Base-by-base conservation (phyloP, 2,329 filamentous ascomycete species). In the Plenodomus tracheiphilus region DNA sequence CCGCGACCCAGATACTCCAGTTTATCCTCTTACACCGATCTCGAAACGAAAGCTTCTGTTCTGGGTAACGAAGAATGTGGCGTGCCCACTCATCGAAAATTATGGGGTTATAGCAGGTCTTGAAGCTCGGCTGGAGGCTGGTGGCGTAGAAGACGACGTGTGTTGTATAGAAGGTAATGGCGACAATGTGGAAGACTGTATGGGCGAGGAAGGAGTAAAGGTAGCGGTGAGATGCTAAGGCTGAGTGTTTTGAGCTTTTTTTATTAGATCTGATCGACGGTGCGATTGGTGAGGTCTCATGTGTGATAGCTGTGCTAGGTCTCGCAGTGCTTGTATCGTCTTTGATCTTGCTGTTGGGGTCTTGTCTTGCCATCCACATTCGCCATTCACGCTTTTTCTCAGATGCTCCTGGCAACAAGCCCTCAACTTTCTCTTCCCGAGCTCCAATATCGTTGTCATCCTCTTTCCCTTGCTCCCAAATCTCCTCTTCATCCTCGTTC, bases 1-100 rank as follows among this genome's bases (percentile, higher is more conserved):
- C 44, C 0, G 47, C 51, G 3, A 36, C 35, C 15, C 22, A 22
- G 18, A 54, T 44, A 22, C 11, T 39, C 40, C 43, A 45, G 19
- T 40, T 43, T 3, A 46, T 41, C 16, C 49, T 43, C 19, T 36
- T 7, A 25, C 48, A 51, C 19, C 46, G 40, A 13, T 44, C 20
- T 11, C 16, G 17, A 9, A 44, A 19, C 22, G 36, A 16, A 36
- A 28, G 18, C 10, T 38, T 18, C 15, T 43, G 13, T 9, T 2
- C 7, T 30, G 22, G 13, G 1, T n/a, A 30, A 10, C 20, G 11
- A 32, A 40, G 39, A 15, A 39, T 19, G 43, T 41, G 20, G 7
- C 21, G 20, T 39, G 35, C 16, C 43, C 42, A 50, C 8, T 17
- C 5, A 11, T 34, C 38, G 34, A 34, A 39, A 19, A 38, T n/a